Evolutionary conservation across 1,284 basidiomycete species (phyloP), one percentile per base, ranked within the genome.

Genomic region (Melampsora abietis-canadensis): DNA sequence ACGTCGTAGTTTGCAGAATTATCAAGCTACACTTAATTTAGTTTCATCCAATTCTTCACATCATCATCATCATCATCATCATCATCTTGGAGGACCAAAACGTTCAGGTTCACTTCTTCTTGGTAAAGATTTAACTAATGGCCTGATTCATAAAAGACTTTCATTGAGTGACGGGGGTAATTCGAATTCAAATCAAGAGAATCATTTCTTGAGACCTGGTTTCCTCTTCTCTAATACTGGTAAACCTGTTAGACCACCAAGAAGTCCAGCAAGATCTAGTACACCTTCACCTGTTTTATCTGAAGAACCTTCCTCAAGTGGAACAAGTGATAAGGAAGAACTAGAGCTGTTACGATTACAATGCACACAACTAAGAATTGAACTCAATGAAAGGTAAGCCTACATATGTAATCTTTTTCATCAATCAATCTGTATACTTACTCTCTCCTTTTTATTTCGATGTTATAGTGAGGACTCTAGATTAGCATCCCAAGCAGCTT

Each of bases 381-480:
- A 72, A 17, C 34, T 72, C 34, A 72, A 64, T 72, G 61, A 72
- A 30, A 72, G 68, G 68, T 64, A 72, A 48, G 14, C 34, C 2
- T 34, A 51, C 15, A 44, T 44, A 15, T 12, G 4, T 15, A 2
- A 44, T 44, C 40, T 2, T 44, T 14, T 15, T 15, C 10, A 44
- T 21, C 34, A 47, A 17, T 19, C 40, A 24, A 8, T 21, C 24
- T 1, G 37, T 8, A 47, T 31, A 12, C 31, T 34, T 19, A 8
- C 15, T 21, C 10, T 54, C 4, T 27, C 34, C 30, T 3, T 30
- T 31, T 30, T 67, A 30, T 30, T 31, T 24, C 51, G 2, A 6
- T 37, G 10, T 21, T 47, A 3, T 48, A 72, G 68, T 54, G 68
- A 72, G 68, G 68, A 72, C 54, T 63, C n/a, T 24, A 44, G 68